Evolutionary conservation across 2,329 filamentous ascomycete species (phyloP).

Genomic region (Alternaria triticimaculans): DNA sequence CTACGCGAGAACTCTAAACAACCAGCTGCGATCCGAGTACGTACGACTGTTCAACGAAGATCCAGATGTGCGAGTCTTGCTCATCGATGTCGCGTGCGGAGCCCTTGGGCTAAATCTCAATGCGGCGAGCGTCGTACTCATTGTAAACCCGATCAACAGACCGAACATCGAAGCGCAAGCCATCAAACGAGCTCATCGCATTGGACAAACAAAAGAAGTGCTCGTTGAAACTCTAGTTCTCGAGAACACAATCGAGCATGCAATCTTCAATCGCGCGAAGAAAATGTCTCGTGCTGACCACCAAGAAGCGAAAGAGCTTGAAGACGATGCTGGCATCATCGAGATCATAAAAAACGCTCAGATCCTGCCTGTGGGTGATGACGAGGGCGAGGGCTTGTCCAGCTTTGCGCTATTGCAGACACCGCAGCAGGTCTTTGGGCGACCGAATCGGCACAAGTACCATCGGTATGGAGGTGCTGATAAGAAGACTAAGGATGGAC

Average conservation of each 20-base stretch:
- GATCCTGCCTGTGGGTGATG: constrained; percentile 53
- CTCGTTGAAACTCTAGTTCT: constrained; percentile 87
- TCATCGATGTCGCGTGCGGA: constrained; percentile 92
- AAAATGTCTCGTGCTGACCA: constrained; percentile 73
- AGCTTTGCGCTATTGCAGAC: constrained; percentile 52
- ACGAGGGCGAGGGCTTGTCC: constrained; percentile 36
- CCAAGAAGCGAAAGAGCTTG: constrained; percentile 61
- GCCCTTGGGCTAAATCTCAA: constrained; percentile 87
- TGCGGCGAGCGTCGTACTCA: constrained; percentile 84
- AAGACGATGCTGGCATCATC: constrained; percentile 65
- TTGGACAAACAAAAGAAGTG: constrained; percentile 80
- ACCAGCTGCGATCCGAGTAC: constrained; percentile 73
- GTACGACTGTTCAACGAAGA: constrained; percentile 78
- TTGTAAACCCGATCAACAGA: constrained; percentile 86
- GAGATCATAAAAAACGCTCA: constrained; percentile 65
- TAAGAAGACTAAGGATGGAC: constrained; percentile 18
- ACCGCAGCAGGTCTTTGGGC: constrained; percentile 56
- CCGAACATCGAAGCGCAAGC: constrained; percentile 87
- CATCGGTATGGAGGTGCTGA: constrained; percentile 33
- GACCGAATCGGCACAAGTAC: constrained; percentile 37
- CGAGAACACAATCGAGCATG: constrained; percentile 80
- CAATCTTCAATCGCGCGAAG: constrained; percentile 75
- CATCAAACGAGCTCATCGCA: constrained; percentile 86
- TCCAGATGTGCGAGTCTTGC: constrained; percentile 73
- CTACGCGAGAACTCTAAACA: constrained; percentile 69